Conservation (phyloP, 2,329 filamentous ascomycete genomes). For the Ramularia endophylla region DNA sequence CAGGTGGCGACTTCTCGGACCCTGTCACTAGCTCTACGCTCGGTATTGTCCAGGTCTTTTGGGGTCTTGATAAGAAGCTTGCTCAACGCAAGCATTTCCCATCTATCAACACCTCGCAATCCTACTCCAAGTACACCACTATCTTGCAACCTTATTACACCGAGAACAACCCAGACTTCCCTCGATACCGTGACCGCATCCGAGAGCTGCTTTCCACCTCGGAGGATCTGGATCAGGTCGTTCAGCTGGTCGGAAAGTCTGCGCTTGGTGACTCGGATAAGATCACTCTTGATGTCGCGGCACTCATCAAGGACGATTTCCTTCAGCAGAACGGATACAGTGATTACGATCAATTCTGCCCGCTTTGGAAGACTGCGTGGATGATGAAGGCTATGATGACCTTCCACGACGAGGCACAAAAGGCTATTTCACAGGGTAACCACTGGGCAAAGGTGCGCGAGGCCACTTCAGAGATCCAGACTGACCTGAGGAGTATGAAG, state of each 20-base stretch:
- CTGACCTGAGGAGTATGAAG: slow-evolving; percentile 83
- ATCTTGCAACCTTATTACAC: slow-evolving; percentile 91
- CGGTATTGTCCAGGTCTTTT: slow-evolving; percentile 98
- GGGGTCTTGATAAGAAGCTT: slow-evolving; percentile 99
- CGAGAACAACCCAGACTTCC: slow-evolving; percentile 90
- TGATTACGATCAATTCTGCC: slow-evolving; percentile 98
- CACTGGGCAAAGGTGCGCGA: slow-evolving; percentile 92
- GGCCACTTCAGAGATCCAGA: slow-evolving; percentile 79
- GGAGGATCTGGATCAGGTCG: slow-evolving; percentile 96
- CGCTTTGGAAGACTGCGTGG: slow-evolving; percentile 99
- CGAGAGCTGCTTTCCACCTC: slow-evolving; percentile 90
- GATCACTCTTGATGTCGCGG: slow-evolving; percentile 91
- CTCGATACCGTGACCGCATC: slow-evolving; percentile 84
- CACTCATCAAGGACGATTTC: slow-evolving; percentile 95
- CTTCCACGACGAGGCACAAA: slow-evolving; percentile 96
- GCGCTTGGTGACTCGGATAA: slow-evolving; percentile 95
- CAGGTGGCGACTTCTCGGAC: slow-evolving; percentile 98
- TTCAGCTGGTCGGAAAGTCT: slow-evolving; percentile 96
- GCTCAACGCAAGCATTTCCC: slow-evolving; percentile 99
- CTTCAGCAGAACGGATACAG: slow-evolving; percentile 99
- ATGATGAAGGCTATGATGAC: slow-evolving; percentile 99
- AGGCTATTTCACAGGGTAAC: slow-evolving; percentile 85
- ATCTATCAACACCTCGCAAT: slow-evolving; percentile 89
- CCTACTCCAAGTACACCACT: slow-evolving; percentile 93
- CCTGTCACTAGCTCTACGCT: slow-evolving; percentile 91